Evolutionary conservation across 2,329 filamentous ascomycete species (phyloP).

Genomic region (Penicillium expansum): DNA sequence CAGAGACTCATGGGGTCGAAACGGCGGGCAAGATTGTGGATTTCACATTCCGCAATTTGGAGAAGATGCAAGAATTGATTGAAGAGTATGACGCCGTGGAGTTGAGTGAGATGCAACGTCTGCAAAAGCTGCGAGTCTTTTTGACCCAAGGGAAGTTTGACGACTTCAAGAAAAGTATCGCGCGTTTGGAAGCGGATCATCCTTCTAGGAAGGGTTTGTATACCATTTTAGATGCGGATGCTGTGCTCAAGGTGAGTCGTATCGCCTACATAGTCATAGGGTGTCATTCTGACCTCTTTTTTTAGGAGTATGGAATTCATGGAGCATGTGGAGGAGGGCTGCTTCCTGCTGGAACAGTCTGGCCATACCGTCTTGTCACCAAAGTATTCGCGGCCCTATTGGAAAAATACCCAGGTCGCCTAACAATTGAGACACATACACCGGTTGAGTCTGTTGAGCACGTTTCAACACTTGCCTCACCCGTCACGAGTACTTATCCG

Average conservation of each 20-base stretch:
- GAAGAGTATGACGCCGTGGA: conserved; percentile 33
- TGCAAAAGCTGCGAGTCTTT: conserved; percentile 28
- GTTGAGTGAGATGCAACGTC: conserved; percentile 22
- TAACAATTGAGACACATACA: conserved; percentile 34
- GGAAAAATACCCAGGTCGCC: conserved; percentile 23
- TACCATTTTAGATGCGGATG: conserved; percentile 20
- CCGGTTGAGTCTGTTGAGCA: conserved; percentile 27
- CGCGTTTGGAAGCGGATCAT: conserved; percentile 23
- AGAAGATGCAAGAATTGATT: conserved; percentile 38
- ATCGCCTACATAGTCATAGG: too few relatives aligned
- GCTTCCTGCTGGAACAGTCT: conserved; percentile 34
- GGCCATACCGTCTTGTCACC: conserved; percentile 40
- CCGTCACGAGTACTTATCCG: conserved; percentile 15
- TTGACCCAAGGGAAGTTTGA: conserved; percentile 20
- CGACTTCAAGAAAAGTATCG: conserved; percentile 21
- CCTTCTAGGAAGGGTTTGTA: conserved; percentile 25
- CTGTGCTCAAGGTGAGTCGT: conserved; percentile 12
- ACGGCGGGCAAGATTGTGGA: conserved; percentile 37
- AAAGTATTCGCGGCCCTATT: conserved; percentile 24
- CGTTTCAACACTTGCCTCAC: conserved; percentile 1
- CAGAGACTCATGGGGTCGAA: conserved; percentile 21
- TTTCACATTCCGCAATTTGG: conserved; percentile 41
- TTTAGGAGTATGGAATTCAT: conserved; percentile 21
- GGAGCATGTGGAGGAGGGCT: conserved; percentile 24
- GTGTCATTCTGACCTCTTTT: neutral